Base-by-base conservation (phyloP, 163 green algal species). In the Chlamydomonas reinhardtii region DNA sequence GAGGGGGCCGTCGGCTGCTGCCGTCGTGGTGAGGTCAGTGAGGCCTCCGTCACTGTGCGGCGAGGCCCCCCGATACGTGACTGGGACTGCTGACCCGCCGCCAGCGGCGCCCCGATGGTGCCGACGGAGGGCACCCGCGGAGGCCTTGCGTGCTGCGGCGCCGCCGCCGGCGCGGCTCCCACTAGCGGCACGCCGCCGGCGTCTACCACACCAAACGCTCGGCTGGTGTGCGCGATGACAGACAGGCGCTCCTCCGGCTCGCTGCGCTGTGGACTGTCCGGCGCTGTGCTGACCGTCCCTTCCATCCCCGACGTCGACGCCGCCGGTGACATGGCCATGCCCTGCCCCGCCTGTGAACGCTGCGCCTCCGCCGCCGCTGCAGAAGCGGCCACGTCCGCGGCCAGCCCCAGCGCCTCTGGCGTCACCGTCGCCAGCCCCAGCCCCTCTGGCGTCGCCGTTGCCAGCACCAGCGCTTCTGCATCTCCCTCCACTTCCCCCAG, bases 151-250 rank as follows among this genome's bases (percentile, higher is more conserved):
- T 64, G 56, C 65, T 29, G 27, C 65, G n/a, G 14, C 65, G 65
- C 65, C 65, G n/a, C 65, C 65, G n/a, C 62, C 16, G 24, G 25
- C 25, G 27, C 62, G 29, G 14, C 65, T n/a, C n/a, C 65, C 11
- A 5, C 65, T 29, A 25, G 27, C 5, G 68, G 68, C 32, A 31
- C 17, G 35, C 80, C 80, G 32, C 80, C 80, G 9, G 80, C 80
- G 35, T 86, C 80, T 2, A 79, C 80, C 15, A 86, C 14, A 0
- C 15, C 6, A n/a, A 61, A 86, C 19, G 80, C 80, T 5, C 35
- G 27, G 1, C 54, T 37, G 70, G 80, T 86, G 70, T 80, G 56
- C 0, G 80, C 80, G 17, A 86, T 79, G 27, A 24, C 17, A 0
- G 80, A 68, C 35, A 85, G 32, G 1, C 74, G 31, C 37, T 81